These are phyloP conservation scores for Ceratobasidium sp. DNA, from an alignment of 1,284 basidiomycete species.

Conservation along the genomic window DNA sequence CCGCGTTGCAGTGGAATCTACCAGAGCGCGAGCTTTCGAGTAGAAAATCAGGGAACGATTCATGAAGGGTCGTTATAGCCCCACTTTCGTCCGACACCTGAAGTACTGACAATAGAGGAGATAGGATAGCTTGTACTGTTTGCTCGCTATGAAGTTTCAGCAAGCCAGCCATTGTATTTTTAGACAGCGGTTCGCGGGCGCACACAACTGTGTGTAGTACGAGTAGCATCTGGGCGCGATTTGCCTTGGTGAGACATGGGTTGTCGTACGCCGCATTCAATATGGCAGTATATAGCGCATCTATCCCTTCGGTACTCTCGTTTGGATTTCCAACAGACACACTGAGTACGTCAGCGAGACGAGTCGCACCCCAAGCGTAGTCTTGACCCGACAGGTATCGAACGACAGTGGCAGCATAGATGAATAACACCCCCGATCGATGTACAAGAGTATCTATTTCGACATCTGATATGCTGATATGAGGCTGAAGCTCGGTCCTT, in stretches of 20 bases:
- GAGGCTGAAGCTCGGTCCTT: background rate
- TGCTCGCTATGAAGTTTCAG: background rate
- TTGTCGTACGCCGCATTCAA: no score
- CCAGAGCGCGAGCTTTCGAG: background rate
- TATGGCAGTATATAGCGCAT: background rate
- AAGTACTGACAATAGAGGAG: constrained; percentile 5
- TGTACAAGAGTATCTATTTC: background rate
- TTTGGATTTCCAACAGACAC: background rate
- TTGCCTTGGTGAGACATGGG: background rate
- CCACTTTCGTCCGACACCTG: background rate
- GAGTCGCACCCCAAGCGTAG: background rate
- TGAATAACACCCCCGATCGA: background rate
- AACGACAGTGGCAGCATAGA: background rate
- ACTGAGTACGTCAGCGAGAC: background rate
- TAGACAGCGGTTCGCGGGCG: background rate
- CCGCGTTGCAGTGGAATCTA: background rate
- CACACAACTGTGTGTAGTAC: background rate
- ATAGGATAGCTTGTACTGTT: background rate
- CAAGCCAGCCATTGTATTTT: no score
- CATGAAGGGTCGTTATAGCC: background rate
- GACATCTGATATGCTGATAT: background rate
- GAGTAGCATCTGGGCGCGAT: background rate
- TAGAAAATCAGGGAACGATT: background rate
- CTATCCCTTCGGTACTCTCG: background rate
- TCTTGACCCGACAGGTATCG: background rate